Percentiles rank a stretch among this genome's conserved stretches.
Conservation (phyloP, 768 basidiomycete species). For the Mrakia blollopis region DNA sequence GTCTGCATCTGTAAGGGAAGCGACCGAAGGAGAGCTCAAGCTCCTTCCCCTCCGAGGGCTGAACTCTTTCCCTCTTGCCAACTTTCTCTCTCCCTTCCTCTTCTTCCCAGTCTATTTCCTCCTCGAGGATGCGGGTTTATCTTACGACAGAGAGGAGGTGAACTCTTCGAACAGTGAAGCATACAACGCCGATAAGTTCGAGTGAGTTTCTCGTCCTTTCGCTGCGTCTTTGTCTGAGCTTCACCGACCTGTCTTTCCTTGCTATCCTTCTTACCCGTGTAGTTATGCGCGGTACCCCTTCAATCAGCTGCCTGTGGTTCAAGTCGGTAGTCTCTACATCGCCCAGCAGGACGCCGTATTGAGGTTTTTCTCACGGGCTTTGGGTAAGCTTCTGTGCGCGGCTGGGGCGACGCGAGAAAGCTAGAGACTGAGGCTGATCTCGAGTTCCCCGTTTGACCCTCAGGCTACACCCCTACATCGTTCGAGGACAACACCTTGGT, state of each 20-base stretch:
- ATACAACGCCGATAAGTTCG: neutral
- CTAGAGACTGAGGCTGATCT: neutral
- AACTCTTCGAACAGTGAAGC: neutral
- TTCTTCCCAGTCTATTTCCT: neutral
- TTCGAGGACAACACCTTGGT: neutral
- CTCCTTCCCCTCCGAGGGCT: neutral
- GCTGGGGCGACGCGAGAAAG: too few species aligned
- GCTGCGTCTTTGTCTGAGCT: neutral
- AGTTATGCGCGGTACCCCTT: neutral
- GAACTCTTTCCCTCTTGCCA: neutral
- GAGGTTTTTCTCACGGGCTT: neutral
- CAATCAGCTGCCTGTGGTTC: slow-evolving; percentile 17
- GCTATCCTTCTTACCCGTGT: neutral
- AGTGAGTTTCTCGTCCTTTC: neutral
- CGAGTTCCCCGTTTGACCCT: neutral
- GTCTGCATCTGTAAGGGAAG: too few species aligned
- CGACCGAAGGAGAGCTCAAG: neutral
- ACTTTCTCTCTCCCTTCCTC: neutral
- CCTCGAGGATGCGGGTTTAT: neutral
- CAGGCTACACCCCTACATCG: neutral
- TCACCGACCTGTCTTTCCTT: neutral
- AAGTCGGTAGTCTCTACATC: neutral
- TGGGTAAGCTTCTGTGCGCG: neutral
- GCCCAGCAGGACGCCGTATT: slow-evolving; percentile 16
- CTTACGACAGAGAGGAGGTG: neutral